Evolutionary conservation across 2,329 filamentous ascomycete genomes (phyloP).

Genomic region (Atkinsonella texensis): DNA sequence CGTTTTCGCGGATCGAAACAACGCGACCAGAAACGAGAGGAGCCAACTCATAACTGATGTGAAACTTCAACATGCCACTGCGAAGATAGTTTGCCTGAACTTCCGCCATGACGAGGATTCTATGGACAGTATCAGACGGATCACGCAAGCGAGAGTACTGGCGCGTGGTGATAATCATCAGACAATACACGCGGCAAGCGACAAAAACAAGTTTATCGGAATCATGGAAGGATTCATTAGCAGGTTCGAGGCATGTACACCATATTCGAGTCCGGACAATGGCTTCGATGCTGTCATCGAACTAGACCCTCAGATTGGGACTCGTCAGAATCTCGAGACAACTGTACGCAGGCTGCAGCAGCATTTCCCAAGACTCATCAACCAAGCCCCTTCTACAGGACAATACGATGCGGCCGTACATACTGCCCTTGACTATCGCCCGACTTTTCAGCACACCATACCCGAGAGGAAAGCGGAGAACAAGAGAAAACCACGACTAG

Average conservation of each 20-base stretch:
- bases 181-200: conserved; percentile 80
- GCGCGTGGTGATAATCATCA: conserved; percentile 91
- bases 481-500: conserved; percentile 36
- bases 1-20: conserved; percentile 89
- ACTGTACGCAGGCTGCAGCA: conserved; percentile 59
- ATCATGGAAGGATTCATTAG: conserved; percentile 94
- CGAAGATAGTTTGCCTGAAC: conserved; percentile 72
- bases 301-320: conserved; percentile 65
- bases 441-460: conserved; percentile 64
- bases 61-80: conserved; percentile 44
- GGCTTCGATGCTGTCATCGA: conserved; percentile 78
- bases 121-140: conserved; percentile 57
- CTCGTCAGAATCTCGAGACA: conserved; percentile 74
- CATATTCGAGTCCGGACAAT: conserved; percentile 57
- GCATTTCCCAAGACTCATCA: conserved; percentile 67
- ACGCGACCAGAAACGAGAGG: conserved; percentile 78
- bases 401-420: conserved; percentile 73
- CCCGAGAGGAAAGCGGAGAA: conserved; percentile 30
- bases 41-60: conserved; percentile 79
- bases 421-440: conserved; percentile 62
- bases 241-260: conserved; percentile 70
- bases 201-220: conserved; percentile 59
- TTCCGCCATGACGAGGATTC: conserved; percentile 75
- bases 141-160: conserved; percentile 70
- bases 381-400: conserved; percentile 54